Base-by-base conservation (phyloP, 371 early-diverging fungal species). In the Mucor racemosus region DNA sequence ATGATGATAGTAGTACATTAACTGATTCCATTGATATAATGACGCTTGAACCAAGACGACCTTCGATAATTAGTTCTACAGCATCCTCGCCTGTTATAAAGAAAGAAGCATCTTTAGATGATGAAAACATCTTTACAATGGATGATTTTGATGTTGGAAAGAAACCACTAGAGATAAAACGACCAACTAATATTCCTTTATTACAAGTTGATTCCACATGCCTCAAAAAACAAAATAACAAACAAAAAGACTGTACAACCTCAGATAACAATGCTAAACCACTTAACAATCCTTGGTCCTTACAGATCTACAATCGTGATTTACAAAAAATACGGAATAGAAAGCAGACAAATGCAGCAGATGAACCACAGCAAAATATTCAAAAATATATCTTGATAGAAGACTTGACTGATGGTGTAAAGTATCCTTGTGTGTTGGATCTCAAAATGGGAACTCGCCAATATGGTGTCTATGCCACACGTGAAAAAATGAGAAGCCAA, bases 391-490 rank as follows among this genome's bases (percentile, higher is more conserved):
- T 80, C 31, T 33, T 77, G 31, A 75, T 80, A 50, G 80, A 80
- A 62, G 99, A 99, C 78, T 78, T 99, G 60, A 98, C 98, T 0
- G 91, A 92, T 17, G 91, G 93, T 1, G 81, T 95, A 62, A 82
- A 85, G 72, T 87, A 87, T 36, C 98, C 99, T 0, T 97, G 97
- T 65, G 93, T 99, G 7, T 79, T 99, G 59, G 98, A 99, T 76
- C 83, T 99, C 54, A 99, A 99, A 70, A 98, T 99, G 97, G 99
- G 99, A 14, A 97, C 96, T 6, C 85, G 99, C 1, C 99, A 99
- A 77, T 93, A 97, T 72, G 97, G 98, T 1, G 90, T 97, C 53
- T 86, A 93, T 79, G 96, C 94, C 0, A 83, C 92, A 0, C 78
- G 83, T 11, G 90, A 90, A 38, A 99, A 99, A 75, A 85, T 91